phyloP scores from a whole-genome alignment of 306 rosid species.

The Purshia tridentata region DNA sequence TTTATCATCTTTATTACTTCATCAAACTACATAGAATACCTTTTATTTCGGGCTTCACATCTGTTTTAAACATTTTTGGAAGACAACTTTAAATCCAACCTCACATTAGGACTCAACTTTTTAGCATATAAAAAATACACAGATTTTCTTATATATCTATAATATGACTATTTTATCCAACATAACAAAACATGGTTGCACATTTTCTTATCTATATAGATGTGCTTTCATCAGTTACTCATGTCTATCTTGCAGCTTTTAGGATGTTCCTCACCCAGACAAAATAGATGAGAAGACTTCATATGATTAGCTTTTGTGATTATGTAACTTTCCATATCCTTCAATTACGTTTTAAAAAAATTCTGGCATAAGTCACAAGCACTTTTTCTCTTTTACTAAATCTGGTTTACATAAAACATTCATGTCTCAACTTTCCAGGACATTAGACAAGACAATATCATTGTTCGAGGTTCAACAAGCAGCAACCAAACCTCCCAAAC shows the following conservation, averaged over 20 bases:
- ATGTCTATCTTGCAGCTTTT: slow-evolving; percentile 31
- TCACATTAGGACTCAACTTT: no score
- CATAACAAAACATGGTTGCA: no score
- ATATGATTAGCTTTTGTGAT: slow-evolving; percentile 52
- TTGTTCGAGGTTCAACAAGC: slow-evolving; percentile 60
- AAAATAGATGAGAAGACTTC: slow-evolving; percentile 34
- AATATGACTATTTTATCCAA: no score
- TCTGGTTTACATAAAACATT: background rate
- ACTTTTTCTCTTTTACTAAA: slow-evolving; percentile 2
- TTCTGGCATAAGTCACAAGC: background rate
- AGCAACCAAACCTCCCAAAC: slow-evolving; percentile 50
- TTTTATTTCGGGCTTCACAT: no score
- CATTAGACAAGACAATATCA: slow-evolving; percentile 55
- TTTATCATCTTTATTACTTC: no score
- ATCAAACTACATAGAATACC: no score
- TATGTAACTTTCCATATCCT: slow-evolving; percentile 31
- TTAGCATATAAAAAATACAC: no score
- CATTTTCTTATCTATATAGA: background rate
- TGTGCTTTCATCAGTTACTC: background rate
- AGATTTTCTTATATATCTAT: no score
- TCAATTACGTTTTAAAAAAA: background rate
- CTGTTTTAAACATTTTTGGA: no score
- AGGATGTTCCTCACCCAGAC: slow-evolving; percentile 37
- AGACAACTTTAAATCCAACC: no score
- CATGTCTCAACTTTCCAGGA: slow-evolving; percentile 31